Conservation (phyloP, 2,329 filamentous ascomycete species). For the Bisporella sp. region DNA sequence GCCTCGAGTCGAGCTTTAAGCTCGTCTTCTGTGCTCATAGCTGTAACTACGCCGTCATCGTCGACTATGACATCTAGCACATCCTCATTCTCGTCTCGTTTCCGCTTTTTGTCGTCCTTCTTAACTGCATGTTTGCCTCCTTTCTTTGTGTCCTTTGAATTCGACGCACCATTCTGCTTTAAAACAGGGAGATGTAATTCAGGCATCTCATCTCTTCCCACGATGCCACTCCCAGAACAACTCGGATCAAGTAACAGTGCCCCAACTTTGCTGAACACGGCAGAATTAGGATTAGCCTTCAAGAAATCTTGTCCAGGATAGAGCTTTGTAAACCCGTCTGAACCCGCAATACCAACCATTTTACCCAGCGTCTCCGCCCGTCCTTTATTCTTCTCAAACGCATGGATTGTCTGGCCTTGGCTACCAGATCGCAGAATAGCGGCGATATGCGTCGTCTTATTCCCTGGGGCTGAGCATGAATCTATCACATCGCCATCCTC, state of each 20-base stretch:
- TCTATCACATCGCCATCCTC: slow-evolving; percentile 78
- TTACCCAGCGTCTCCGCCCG: slow-evolving; percentile 72
- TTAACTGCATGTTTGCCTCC: slow-evolving; percentile 12
- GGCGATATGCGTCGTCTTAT: slow-evolving; percentile 93
- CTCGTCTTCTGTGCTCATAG: slow-evolving; percentile 46
- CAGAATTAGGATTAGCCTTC: slow-evolving; percentile 57
- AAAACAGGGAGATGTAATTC: slow-evolving; percentile 50
- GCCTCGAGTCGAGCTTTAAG: slow-evolving; percentile 60
- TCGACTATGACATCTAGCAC: slow-evolving; percentile 36
- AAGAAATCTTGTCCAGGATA: slow-evolving; percentile 76
- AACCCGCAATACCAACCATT: slow-evolving; percentile 77
- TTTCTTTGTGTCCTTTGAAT: slow-evolving; percentile 25
- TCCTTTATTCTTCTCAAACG: slow-evolving; percentile 69
- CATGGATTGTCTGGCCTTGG: slow-evolving; percentile 49
- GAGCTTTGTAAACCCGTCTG: slow-evolving; percentile 57
- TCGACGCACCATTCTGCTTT: slow-evolving; percentile 24
- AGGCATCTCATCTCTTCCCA: slow-evolving; percentile 76
- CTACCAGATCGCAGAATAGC: slow-evolving; percentile 52
- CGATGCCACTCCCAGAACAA: slow-evolving; percentile 92
- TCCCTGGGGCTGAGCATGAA: slow-evolving; percentile 88
- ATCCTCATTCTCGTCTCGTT: slow-evolving; percentile 22
- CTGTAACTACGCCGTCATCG: slow-evolving; percentile 48
- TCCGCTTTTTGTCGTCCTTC: slow-evolving; percentile 21
- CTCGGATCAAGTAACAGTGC: slow-evolving; percentile 85
- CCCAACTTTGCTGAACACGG: slow-evolving; percentile 62